A percentile compares a stretch with the other conserved stretches of the same genome.
These are phyloP conservation scores for Ophiostoma sp. DNA, from an alignment of 2,329 filamentous ascomycete species.

Conservation along the genomic window DNA sequence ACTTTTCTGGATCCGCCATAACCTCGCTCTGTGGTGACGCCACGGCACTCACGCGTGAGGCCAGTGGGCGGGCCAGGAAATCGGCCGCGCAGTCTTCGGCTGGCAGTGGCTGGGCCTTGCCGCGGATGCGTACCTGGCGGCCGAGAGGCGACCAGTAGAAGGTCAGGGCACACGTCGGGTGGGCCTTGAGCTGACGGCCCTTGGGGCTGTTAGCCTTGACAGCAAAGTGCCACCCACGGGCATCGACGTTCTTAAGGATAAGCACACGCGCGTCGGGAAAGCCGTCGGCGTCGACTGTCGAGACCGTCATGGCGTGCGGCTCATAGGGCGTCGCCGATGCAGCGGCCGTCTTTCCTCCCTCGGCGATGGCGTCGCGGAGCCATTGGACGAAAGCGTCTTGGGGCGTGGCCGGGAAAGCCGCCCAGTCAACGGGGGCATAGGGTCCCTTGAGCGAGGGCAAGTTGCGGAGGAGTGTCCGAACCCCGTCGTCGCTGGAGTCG, in stretches of 20 bases:
- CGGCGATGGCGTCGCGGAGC: constrained; percentile 25
- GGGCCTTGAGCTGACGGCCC: constrained; percentile 23
- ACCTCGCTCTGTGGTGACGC: constrained; percentile 23
- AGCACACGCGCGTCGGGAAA: constrained; percentile 27
- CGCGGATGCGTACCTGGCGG: constrained; percentile 28
- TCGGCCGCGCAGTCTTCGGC: constrained; percentile 22
- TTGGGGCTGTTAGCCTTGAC: constrained; percentile 26
- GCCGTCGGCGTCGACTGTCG: constrained; percentile 24
- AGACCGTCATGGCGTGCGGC: constrained; percentile 28
- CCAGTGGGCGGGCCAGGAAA: constrained; percentile 24
- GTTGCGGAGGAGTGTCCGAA: constrained; percentile 13
- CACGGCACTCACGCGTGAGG: constrained; percentile 20
- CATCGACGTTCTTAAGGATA: constrained; percentile 29
- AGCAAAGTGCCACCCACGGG: constrained; percentile 29
- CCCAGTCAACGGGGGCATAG: constrained; percentile 18
- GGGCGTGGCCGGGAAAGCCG: constrained; percentile 24
- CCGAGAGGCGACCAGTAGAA: constrained; percentile 28
- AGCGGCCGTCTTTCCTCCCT: not conserved
- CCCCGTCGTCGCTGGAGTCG: not conserved
- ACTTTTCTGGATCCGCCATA: not conserved
- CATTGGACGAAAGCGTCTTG: constrained; percentile 25
- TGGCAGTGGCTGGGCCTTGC: constrained; percentile 15
- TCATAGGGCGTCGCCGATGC: constrained; percentile 19
- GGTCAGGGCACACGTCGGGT: constrained; percentile 20
- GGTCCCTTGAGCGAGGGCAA: constrained; percentile 24